Evolutionary conservation across 176 grass and related monocot species (phyloP).

Genomic region (Aechmea fasciata): DNA sequence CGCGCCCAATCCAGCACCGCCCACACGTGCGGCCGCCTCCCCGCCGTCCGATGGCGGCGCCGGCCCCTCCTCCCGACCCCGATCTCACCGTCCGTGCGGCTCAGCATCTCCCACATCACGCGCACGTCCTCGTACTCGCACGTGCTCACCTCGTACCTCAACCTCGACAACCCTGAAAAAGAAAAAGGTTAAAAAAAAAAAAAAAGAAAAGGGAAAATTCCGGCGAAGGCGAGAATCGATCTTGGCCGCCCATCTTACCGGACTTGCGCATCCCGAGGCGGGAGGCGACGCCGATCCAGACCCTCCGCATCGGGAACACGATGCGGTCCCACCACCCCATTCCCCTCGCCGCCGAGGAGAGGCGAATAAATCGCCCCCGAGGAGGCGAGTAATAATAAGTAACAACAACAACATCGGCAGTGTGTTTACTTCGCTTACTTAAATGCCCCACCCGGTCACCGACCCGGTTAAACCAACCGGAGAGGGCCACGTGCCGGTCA

Average conservation of each 20-base stretch:
- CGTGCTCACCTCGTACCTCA: slow-evolving; percentile 94
- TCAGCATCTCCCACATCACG: slow-evolving; percentile 99
- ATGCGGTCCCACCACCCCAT: slow-evolving; percentile 67
- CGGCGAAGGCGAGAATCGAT: not conserved
- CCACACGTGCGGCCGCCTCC: slow-evolving; percentile 9
- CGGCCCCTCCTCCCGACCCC: not conserved
- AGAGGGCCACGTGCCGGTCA: not conserved
- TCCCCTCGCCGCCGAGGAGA: slow-evolving; percentile 21
- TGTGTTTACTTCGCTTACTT: not conserved
- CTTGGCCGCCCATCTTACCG: slow-evolving; percentile 28
- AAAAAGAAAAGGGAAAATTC: slow-evolving; percentile 1
- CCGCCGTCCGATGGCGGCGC: slow-evolving; percentile 15
- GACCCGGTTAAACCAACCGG: not conserved
- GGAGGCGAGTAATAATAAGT: not conserved
- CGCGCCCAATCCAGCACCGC: slow-evolving; percentile 23
- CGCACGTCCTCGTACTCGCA: slow-evolving; percentile 99
- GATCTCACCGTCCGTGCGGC: slow-evolving; percentile 31
- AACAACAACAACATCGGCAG: too few species aligned
- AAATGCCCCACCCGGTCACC: not conserved
- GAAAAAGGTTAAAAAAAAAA: slow-evolving; percentile 2
- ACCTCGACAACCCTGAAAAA: slow-evolving; percentile 57
- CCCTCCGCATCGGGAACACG: slow-evolving; percentile 57
- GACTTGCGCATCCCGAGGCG: slow-evolving; percentile 81
- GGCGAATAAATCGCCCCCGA: not conserved
- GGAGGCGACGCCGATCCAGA: slow-evolving; percentile 66